Percentiles rank a stretch among this genome's conserved stretches.
phyloP scores from a whole-genome alignment of 2,329 filamentous ascomycete species.

The Apiospora aurea region DNA sequence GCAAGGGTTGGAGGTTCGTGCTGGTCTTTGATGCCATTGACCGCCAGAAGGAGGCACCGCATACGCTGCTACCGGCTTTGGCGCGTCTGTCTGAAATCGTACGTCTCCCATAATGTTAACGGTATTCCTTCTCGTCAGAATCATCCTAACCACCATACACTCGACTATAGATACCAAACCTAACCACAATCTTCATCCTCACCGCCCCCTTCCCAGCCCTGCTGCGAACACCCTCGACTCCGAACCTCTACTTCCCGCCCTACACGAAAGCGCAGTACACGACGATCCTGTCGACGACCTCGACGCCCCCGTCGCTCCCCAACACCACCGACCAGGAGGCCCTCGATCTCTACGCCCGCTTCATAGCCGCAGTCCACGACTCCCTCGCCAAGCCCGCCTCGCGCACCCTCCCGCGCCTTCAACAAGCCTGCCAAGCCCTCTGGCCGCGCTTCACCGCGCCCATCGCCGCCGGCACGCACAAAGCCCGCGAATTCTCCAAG shows the following conservation, averaged over 20 bases:
- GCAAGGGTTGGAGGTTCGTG: constrained; percentile 67
- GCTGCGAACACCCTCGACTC: constrained; percentile 68
- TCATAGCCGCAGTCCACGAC: constrained; percentile 86
- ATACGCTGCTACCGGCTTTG: constrained; percentile 81
- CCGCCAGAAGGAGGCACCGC: constrained; percentile 78
- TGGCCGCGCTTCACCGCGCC: constrained; percentile 89
- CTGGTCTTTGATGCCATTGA: constrained; percentile 91
- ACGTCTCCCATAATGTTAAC: constrained; percentile 45
- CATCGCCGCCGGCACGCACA: constrained; percentile 74
- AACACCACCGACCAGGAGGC: constrained; percentile 64
- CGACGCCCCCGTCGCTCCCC: constrained; percentile 50
- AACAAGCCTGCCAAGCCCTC: constrained; percentile 72
- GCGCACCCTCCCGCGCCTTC: constrained; percentile 78
- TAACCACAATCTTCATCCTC: constrained; percentile 71
- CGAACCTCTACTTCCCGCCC: constrained; percentile 82
- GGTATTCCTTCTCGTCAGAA: too few species aligned
- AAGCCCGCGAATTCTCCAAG: constrained; percentile 82
- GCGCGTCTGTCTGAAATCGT: constrained; percentile 83
- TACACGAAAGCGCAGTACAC: constrained; percentile 85
- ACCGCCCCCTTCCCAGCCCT: constrained; percentile 57
- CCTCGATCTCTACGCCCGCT: constrained; percentile 78
- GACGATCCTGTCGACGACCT: constrained; percentile 70
- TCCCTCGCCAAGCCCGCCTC: constrained; percentile 81
- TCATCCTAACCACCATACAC: constrained; percentile 25
- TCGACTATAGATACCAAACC: constrained; percentile 70